Conservation (phyloP, 352 stramenopile genomes). For the Phytophthora gonapodyides region DNA sequence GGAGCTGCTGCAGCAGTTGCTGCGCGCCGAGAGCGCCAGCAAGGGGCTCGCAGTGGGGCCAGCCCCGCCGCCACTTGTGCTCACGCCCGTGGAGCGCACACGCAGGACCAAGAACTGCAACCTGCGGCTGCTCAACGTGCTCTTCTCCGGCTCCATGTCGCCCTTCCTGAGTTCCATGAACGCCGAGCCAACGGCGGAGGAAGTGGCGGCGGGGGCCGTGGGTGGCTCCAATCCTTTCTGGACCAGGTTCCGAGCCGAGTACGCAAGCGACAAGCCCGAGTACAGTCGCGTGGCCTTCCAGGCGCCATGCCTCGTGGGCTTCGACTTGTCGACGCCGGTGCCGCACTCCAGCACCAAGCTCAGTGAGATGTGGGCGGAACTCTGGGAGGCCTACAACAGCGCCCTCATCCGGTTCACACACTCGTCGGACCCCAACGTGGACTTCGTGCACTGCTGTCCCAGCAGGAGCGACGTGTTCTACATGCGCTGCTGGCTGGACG, state of each 20-base stretch:
- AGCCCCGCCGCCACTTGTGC: not conserved
- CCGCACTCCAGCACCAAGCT: slow-evolving; percentile 27
- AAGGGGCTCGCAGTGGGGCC: slow-evolving; percentile 12
- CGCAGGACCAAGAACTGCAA: slow-evolving; percentile 36
- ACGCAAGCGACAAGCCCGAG: slow-evolving; percentile 17
- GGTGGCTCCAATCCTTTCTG: slow-evolving; percentile 25
- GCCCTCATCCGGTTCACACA: slow-evolving; percentile 17
- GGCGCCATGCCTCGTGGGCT: slow-evolving; percentile 9
- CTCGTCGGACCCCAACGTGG: slow-evolving; percentile 16
- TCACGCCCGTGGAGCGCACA: slow-evolving; percentile 12
- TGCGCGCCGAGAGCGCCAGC: slow-evolving; percentile 15
- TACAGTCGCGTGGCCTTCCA: slow-evolving; percentile 21
- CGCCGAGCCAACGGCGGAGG: slow-evolving; percentile 13
- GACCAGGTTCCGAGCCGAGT: slow-evolving; percentile 19
- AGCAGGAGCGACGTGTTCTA: slow-evolving; percentile 27
- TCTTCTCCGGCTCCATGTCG: slow-evolving; percentile 21
- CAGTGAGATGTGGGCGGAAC: slow-evolving; percentile 27
- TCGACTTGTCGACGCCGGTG: slow-evolving; percentile 20
- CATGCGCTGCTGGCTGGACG: slow-evolving; percentile 24
- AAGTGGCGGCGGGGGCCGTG: slow-evolving; percentile 10
- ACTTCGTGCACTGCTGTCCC: slow-evolving; percentile 23
- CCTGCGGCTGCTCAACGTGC: slow-evolving; percentile 26
- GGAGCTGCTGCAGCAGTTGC: slow-evolving; percentile 24
- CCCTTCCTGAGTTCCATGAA: slow-evolving; percentile 23
- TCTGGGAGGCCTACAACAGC: slow-evolving; percentile 23